Percentiles rank a stretch among this genome's conserved stretches.
Conservation (phyloP, 2,329 filamentous ascomycete genomes). For the Dryadomyces quercus-mongolicae region DNA sequence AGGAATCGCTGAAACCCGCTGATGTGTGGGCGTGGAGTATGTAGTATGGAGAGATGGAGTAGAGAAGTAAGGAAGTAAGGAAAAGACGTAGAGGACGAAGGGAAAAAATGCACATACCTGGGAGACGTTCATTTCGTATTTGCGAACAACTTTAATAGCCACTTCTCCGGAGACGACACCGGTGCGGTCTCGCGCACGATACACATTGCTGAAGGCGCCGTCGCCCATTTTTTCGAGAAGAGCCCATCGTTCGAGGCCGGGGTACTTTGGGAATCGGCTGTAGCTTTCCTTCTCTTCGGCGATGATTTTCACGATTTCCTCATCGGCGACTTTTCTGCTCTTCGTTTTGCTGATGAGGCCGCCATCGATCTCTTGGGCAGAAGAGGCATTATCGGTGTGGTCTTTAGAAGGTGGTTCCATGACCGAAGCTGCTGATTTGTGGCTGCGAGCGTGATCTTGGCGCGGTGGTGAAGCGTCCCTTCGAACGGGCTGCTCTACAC, state of each 20-base stretch:
- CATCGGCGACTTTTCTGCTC: conserved; percentile 40
- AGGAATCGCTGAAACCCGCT: not conserved
- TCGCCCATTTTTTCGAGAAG: conserved; percentile 96
- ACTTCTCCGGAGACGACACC: conserved; percentile 61
- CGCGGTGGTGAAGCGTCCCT: conserved; percentile 35
- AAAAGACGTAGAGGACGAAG: not conserved
- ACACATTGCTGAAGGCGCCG: conserved; percentile 97
- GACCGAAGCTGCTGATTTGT: not conserved
- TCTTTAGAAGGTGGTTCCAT: not conserved
- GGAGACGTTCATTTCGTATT: conserved; percentile 97
- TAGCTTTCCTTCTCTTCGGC: conserved; percentile 83
- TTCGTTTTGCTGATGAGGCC: conserved; percentile 20
- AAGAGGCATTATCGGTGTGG: not conserved
- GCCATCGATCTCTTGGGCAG: not conserved
- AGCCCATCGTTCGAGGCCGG: conserved; percentile 74
- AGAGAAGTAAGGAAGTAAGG: not conserved
- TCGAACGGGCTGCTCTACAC: conserved; percentile 37
- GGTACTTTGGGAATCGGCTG: conserved; percentile 75
- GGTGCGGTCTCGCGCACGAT: conserved; percentile 66
- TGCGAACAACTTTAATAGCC: conserved; percentile 96
- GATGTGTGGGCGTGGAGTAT: not conserved
- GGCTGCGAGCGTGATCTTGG: not conserved
- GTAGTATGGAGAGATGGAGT: not conserved
- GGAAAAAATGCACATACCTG: conserved; percentile 60
- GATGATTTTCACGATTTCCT: conserved; percentile 72